Evolutionary conservation across 352 stramenopile species (phyloP), one percentile per base, ranked within the genome.

Genomic region (Pythium insidiosum): DNA sequence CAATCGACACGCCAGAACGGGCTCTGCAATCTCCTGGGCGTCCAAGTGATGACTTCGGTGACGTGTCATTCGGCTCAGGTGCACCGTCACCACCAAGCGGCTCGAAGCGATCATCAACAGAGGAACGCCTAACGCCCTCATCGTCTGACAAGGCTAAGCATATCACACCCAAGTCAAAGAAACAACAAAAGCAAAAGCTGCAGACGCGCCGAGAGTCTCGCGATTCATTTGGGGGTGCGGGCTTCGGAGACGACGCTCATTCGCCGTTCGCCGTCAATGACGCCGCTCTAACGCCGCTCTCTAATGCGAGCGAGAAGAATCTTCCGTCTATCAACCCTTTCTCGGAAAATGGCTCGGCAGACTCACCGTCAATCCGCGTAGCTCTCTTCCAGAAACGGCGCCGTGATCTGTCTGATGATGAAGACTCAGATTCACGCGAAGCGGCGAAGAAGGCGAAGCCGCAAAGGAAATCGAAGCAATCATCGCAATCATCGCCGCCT

Each of bases 211-310:
- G 46, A 22, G 36, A 61, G 31, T 36, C 40, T 4, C 48, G 55
- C 45, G 61, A 76, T 40, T 75, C 67, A 3, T 73, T 65, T n/a
- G 48, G 46, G 2, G 38, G 35, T 9, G 19, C 28, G 5, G 47
- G 47, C 13, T 12, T 30, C 19, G 13, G 28, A 33, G 31, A 65
- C 7, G 50, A 52, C n/a, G 50, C 54, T 20, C 38, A 35, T 7
- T 86, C 72, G 12, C 77, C 77, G 13, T 86, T 89, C 46, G 67
- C 69, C 0, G 62, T 81, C 37, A 62, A 82, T 22, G 70, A 79
- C 6, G 70, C 58, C 4, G 44, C 68, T n/a, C 37, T 87, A n/a
- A 86, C 73, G 0, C 77, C 77, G 3, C 24, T 89, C 1, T 87
- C 74, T 0, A 84, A 87, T 40, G 75, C 71, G 25, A 88, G 76